These are phyloP conservation scores for Penicillium egyptiacum DNA, from an alignment of 495 filamentous ascomycete species.

Conservation along the genomic window DNA sequence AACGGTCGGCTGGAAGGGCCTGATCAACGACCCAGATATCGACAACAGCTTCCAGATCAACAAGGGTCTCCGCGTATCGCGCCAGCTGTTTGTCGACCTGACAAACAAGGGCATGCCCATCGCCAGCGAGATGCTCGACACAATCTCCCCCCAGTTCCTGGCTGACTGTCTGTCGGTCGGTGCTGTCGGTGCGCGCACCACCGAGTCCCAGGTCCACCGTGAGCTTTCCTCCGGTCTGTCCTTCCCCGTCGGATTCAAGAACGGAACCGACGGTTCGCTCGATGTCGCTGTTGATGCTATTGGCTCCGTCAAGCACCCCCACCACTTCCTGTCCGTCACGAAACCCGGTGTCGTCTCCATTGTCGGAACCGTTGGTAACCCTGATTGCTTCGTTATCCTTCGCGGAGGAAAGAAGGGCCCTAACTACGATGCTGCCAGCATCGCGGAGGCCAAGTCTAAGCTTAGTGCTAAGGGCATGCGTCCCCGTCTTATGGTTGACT, in stretches of 20 bases:
- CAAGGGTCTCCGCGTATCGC: slow-evolving; percentile 84
- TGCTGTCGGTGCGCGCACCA: slow-evolving; percentile 92
- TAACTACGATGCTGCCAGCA: slow-evolving; percentile 88
- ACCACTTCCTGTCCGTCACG: slow-evolving; percentile 98
- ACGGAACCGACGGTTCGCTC: slow-evolving; percentile 92
- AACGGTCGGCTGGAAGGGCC: slow-evolving; percentile 98
- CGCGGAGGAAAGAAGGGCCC: slow-evolving; percentile 90
- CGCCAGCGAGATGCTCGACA: slow-evolving; percentile 97
- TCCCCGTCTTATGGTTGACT: slow-evolving; percentile 93
- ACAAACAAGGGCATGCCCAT: slow-evolving; percentile 97
- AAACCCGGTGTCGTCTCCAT: slow-evolving; percentile 97
- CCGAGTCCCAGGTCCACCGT: slow-evolving; percentile 91
- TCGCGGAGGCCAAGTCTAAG: slow-evolving; percentile 70
- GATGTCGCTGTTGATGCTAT: slow-evolving; percentile 95
- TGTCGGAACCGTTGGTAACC: slow-evolving; percentile 92
- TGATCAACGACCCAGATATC: slow-evolving; percentile 99
- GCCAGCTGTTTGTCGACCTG: slow-evolving; percentile 92
- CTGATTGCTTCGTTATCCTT: slow-evolving; percentile 97
- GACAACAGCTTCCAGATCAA: slow-evolving; percentile 99
- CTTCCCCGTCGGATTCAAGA: slow-evolving; percentile 99
- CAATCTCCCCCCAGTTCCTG: slow-evolving; percentile 96
- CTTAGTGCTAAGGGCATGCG: slow-evolving; percentile 64
- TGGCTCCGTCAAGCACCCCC: slow-evolving; percentile 85
- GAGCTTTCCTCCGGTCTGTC: slow-evolving; percentile 91
- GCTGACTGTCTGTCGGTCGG: slow-evolving; percentile 92